A percentile compares a stretch with the other conserved stretches of the same genome.
Evolutionary conservation across 2,329 filamentous ascomycete genomes (phyloP).

Genomic region (Rutstroemia sp.): DNA sequence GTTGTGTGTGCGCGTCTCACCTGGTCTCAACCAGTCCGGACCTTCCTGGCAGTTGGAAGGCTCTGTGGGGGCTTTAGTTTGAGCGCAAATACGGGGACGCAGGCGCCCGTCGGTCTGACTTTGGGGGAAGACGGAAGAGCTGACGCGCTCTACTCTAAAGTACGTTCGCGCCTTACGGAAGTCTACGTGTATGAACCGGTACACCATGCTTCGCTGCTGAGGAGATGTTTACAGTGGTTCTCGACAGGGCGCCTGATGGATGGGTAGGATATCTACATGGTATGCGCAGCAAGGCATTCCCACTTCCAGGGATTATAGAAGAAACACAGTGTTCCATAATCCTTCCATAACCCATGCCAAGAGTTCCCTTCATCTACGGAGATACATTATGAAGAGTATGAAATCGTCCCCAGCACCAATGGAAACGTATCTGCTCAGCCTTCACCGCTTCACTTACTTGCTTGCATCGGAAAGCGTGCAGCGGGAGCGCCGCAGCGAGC

Average conservation of each 20-base stretch:
- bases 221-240: background rate
- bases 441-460: background rate
- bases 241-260: background rate
- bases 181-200: no score
- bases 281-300: background rate
- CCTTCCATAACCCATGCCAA: conserved; percentile 3
- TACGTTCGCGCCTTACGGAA: no score
- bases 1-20: background rate
- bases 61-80: no score
- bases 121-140: no score
- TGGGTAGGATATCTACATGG: background rate
- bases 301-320: background rate
- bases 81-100: no score
- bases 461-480: background rate
- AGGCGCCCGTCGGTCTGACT: no score
- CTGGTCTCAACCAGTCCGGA: background rate
- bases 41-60: background rate
- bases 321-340: background rate
- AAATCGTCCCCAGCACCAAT: background rate
- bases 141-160: no score
- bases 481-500: conserved; percentile 1
- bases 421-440: background rate
- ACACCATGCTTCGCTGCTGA: background rate
- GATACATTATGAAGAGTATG: background rate
- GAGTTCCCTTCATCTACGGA: background rate